Conservation (phyloP, 495 filamentous ascomycete species). For the Annulohypoxylon bovei region DNA sequence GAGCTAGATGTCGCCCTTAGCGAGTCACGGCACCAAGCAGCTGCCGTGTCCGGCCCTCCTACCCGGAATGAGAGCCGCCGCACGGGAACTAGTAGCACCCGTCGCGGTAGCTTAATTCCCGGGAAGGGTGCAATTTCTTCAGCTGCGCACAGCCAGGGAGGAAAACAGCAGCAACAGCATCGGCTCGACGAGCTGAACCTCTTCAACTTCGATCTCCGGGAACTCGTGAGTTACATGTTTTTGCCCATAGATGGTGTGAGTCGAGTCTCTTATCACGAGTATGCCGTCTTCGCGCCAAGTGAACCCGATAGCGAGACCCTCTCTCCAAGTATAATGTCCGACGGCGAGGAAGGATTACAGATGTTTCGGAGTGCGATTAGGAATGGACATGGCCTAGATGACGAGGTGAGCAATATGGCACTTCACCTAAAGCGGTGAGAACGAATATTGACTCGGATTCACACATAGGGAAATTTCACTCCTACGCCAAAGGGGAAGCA, state of each 20-base stretch:
- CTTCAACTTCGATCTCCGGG: conserved; percentile 43
- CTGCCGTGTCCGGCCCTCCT: conserved; percentile 31
- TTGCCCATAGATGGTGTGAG: conserved; percentile 34
- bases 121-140: conserved; percentile 27
- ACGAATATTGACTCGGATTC: conserved; percentile 2
- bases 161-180: conserved; percentile 20
- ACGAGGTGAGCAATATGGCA: conserved; percentile 34
- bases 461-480: conserved; percentile 44
- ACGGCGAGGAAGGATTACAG: conserved; percentile 37
- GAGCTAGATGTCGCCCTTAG: conserved; percentile 43
- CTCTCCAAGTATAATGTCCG: conserved; percentile 46
- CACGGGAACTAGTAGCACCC: conserved; percentile 41
- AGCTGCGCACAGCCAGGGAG: conserved; percentile 9
- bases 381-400: conserved; percentile 42
- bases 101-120: conserved; percentile 42
- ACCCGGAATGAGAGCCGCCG: conserved; percentile 34
- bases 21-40: conserved; percentile 37
- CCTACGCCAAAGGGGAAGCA: conserved; percentile 31
- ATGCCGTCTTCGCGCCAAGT: conserved; percentile 42
- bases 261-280: conserved; percentile 47
- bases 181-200: conserved; percentile 37
- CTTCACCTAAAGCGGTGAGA: neutral
- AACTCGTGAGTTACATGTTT: conserved; percentile 33
- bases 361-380: conserved; percentile 44
- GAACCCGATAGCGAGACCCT: conserved; percentile 31